Evolutionary conservation across 202 grass and related monocot genomes (phyloP), one percentile per base, ranked within the genome.

Genomic region (Carex arenaria): DNA sequence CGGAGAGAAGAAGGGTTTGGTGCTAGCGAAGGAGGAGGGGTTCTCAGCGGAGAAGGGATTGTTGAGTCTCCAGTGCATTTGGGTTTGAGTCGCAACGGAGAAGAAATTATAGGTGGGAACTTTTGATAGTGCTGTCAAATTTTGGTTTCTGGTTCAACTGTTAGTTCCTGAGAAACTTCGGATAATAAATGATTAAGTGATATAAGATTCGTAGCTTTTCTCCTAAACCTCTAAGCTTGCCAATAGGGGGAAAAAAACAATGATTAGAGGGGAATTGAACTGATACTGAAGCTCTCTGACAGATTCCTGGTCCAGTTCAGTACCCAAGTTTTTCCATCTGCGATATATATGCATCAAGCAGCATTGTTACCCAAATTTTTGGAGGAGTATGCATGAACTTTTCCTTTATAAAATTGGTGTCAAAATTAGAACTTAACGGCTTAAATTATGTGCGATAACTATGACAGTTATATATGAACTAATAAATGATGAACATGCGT

Each of bases 141-240:
- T 61, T 61, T 75, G 49, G 26, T 54, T 75, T 75, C 11, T 75
- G 72, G 11, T 75, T 75, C 23, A 54, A 9, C 26, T 76, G 72
- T 55, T 52, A 15, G 51, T 10, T 57, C 17, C 36, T 77, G 2
- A 10, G 15, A 47, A 47, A 47, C 57, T 47, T 69, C n/a, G 34
- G 36, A 42, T 69, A 69, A 43, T 31, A 45, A 45, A 47, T 71
- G 40, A 71, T 45, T 71, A 47, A 47, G 20, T 45, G 26, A 26
- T 28, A 3, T n/a, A 4, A 36, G 28, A 77, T 77, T 52, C 1
- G 17, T 56, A 77, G 52, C 3, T 34, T 7, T 77, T n/a, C 13
- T 22, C 22, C 3, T 4, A 76, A 56, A 76, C 56, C 3, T 7
- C 38, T 20, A 45, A 55, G 6, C 72, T 56, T 32, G 14, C 6